Conservation (phyloP, 805 yeast genomes). For the Kluyveromyces dobzhanskii region DNA sequence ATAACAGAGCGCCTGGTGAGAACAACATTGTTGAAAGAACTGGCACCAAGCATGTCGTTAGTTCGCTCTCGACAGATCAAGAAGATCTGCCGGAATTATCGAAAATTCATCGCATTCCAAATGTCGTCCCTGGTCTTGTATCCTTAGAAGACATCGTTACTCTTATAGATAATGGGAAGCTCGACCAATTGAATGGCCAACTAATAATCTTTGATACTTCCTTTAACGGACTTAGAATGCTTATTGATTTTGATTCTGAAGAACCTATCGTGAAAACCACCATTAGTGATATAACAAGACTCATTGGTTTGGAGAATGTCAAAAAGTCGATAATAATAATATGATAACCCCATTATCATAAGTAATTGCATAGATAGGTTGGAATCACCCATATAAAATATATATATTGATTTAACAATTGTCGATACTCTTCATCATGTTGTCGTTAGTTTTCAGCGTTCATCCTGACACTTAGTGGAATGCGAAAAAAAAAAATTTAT, state of each 20-base stretch:
- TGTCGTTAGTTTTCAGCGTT: too few relatives aligned
- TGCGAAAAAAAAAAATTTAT: too few relatives aligned
- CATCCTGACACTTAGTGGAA: too few relatives aligned
- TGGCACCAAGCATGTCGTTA: too few relatives aligned
- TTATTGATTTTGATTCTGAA: conserved; percentile 18
- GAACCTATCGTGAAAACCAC: conserved; percentile 17
- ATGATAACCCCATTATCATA: conserved; percentile 4
- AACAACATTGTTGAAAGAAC: too few relatives aligned
- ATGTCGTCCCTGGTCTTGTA: conserved; percentile 42
- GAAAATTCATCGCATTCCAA: conserved; percentile 28
- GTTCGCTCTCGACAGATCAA: not conserved
- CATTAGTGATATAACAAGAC: conserved; percentile 36
- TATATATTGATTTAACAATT: too few relatives aligned
- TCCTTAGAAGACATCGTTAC: conserved; percentile 40
- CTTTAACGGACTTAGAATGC: conserved; percentile 20
- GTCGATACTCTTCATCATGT: too few relatives aligned
- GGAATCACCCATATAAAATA: too few relatives aligned
- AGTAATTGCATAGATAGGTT: too few relatives aligned
- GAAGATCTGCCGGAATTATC: too few relatives aligned
- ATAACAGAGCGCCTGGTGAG: not conserved
- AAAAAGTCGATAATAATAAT: conserved; percentile 23
- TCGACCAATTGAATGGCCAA: conserved; percentile 17
- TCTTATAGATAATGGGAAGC: conserved; percentile 26
- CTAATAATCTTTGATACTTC: conserved; percentile 19
- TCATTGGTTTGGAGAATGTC: conserved; percentile 35